phyloP scores from a whole-genome alignment of 768 basidiomycete species.

The Mycena chlorophos region DNA sequence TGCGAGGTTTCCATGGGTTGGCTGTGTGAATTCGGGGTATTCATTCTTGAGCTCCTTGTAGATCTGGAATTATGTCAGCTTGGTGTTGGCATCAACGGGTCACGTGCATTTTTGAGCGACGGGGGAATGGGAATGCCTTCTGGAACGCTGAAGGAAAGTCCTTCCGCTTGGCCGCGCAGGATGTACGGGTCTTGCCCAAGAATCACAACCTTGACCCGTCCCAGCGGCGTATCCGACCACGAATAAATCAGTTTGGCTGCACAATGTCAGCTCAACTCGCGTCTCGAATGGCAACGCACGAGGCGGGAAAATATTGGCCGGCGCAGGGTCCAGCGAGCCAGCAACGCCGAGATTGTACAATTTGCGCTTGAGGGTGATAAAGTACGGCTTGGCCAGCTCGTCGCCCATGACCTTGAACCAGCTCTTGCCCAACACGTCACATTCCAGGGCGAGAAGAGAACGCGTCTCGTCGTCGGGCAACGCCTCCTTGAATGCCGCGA shows the following conservation, averaged over 20 bases:
- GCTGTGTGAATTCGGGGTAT: slow-evolving; percentile 75
- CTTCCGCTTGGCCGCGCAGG: slow-evolving; percentile 79
- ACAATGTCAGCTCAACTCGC: slow-evolving; percentile 5
- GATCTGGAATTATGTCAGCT: slow-evolving; percentile 52
- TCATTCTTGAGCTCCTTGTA: slow-evolving; percentile 84
- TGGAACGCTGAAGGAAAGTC: slow-evolving; percentile 89
- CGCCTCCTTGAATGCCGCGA: slow-evolving; percentile 50
- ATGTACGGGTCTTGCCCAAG: slow-evolving; percentile 89
- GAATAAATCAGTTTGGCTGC: slow-evolving; percentile 81
- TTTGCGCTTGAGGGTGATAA: slow-evolving; percentile 68
- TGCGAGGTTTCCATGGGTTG: slow-evolving; percentile 82
- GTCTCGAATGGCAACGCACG: slow-evolving; percentile 46
- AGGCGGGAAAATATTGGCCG: slow-evolving; percentile 68
- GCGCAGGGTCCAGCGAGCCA: slow-evolving; percentile 47
- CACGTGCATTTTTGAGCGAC: slow-evolving; percentile 75
- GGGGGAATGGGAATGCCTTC: slow-evolving; percentile 74
- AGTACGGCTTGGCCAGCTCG: slow-evolving; percentile 78
- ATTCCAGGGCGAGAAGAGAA: slow-evolving; percentile 63
- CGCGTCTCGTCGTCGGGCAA: slow-evolving; percentile 55
- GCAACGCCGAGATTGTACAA: slow-evolving; percentile 65
- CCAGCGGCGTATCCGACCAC: slow-evolving; percentile 88
- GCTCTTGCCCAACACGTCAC: slow-evolving; percentile 62
- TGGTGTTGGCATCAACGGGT: background rate
- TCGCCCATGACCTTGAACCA: slow-evolving; percentile 69
- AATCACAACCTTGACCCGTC: slow-evolving; percentile 84